phyloP scores from a whole-genome alignment of 2,329 filamentous ascomycete species.

The Ilyonectria destructans region DNA sequence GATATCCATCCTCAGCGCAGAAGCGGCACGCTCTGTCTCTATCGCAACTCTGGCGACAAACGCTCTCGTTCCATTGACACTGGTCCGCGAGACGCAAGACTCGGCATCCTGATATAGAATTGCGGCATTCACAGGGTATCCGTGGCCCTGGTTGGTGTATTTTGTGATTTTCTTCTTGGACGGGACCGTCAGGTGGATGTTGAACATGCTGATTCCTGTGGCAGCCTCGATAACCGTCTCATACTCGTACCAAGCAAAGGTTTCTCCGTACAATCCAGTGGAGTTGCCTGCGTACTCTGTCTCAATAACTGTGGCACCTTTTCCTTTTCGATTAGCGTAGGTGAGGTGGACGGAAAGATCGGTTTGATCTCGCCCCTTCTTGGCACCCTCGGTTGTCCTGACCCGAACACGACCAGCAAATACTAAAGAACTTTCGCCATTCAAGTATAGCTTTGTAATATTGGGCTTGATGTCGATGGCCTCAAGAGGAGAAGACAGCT shows the following conservation, averaged over 20 bases:
- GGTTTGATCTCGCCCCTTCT: conserved; percentile 37
- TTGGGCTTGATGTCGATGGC: conserved; percentile 54
- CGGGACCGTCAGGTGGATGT: conserved; percentile 47
- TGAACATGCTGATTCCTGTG: conserved; percentile 53
- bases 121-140: conserved; percentile 50
- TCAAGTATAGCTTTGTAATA: conserved; percentile 47
- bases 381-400: conserved; percentile 26
- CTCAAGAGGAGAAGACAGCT: conserved; percentile 50
- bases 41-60: conserved; percentile 28
- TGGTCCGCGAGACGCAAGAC: conserved; percentile 45
- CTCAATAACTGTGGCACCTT: conserved; percentile 17
- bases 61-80: conserved; percentile 9
- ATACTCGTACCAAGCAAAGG: conserved; percentile 54
- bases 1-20: conserved; percentile 28
- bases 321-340: conserved; percentile 31
- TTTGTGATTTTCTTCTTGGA: conserved; percentile 44
- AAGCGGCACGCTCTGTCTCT: neutral
- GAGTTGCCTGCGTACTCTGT: conserved; percentile 35
- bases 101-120: conserved; percentile 47
- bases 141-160: conserved; percentile 47
- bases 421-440: conserved; percentile 43
- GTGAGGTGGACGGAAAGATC: conserved; percentile 47
- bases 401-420: conserved; percentile 51
- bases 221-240: conserved; percentile 40
- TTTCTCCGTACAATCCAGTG: conserved; percentile 44